Conservation (phyloP, 176 grass and related monocot genomes). For the Leersia perrieri region DNA sequence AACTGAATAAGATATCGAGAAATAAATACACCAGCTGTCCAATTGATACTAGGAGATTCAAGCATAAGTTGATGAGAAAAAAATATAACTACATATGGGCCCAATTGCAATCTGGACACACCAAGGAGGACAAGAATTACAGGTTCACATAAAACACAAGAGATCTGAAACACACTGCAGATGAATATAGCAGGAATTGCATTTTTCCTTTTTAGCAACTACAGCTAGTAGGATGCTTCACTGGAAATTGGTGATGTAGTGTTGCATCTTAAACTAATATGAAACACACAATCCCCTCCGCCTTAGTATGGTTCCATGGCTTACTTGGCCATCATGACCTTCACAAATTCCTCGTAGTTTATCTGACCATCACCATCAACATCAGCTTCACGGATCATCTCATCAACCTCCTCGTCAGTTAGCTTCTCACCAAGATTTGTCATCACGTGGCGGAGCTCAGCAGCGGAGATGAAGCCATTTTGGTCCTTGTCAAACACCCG, state of each 20-base stretch:
- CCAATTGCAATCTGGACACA: conserved; percentile 38
- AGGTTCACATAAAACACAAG: conserved; percentile 32
- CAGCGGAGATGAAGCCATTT: conserved; percentile 88
- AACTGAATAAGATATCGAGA: not conserved
- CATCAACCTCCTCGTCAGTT: conserved; percentile 80
- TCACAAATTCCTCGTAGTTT: conserved; percentile 95
- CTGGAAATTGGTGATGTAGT: conserved; percentile 28
- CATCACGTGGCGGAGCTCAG: conserved; percentile 90
- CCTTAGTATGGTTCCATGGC: not conserved
- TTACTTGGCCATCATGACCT: conserved; percentile 97
- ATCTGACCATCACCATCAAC: conserved; percentile 91
- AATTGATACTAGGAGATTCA: conserved; percentile 21
- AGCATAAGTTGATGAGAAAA: conserved; percentile 22
- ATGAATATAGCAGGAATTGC: conserved; percentile 28
- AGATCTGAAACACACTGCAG: conserved; percentile 29
- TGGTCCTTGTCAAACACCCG: conserved; percentile 94
- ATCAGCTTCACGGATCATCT: conserved; percentile 95
- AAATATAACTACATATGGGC: conserved; percentile 45
- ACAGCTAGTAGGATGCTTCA: conserved; percentile 52
- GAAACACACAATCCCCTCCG: conserved; percentile 37
- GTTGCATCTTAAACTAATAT: conserved; percentile 30
- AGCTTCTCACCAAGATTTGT: conserved; percentile 91
- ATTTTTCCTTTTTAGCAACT: conserved; percentile 35
- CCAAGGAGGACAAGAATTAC: conserved; percentile 29
- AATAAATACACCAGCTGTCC: not conserved